Base-by-base conservation (phyloP, 2,329 filamentous ascomycete genomes). In the Lecanicillium sp. region DNA sequence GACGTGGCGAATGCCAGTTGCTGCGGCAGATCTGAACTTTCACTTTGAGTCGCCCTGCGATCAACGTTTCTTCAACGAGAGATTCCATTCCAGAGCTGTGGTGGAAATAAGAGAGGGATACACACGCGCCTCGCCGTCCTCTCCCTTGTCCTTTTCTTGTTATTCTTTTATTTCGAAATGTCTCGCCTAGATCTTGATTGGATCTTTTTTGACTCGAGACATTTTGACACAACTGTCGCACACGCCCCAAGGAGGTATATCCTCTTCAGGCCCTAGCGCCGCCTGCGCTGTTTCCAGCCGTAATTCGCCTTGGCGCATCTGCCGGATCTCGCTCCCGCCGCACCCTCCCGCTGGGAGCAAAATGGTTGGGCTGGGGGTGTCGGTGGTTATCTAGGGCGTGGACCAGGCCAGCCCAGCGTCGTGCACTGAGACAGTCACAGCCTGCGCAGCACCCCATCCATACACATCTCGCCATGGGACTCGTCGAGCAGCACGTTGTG, bases 131-230 rank as follows among this genome's bases (percentile, higher is more conserved):
- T 15, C 15, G 15, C 30, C 15, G 4, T 39, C n/a, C 1, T 17
- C 26, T 30, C 44, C n/a, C 24, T 27, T 15, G 14, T 36, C 26
- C 20, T 33, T 24, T 20, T 12, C n/a, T n/a, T n/a, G n/a, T n/a
- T n/a, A n/a, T n/a, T n/a, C n/a, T n/a, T n/a, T n/a, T n/a, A n/a
- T n/a, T n/a, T n/a, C n/a, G n/a, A n/a, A 21, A 46, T 46, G 44
- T 46, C 44, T 46, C 20, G 44, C 44, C 29, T 38, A 35, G 44
- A 46, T 46, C 44, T 39, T 39, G 35, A 46, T 43, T 43, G 20
- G 19, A 43, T 46, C 44, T 44, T 23, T 32, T 38, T 23, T 37
- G 14, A 14, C 35, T 17, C 30, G 8, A 33, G n/a, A 27, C 21
- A 36, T 15, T 29, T 37, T 37, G 32, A 37, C 23, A 45, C 32